phyloP scores from a whole-genome alignment of 345 rosid species.

The Aegle marmelos region DNA sequence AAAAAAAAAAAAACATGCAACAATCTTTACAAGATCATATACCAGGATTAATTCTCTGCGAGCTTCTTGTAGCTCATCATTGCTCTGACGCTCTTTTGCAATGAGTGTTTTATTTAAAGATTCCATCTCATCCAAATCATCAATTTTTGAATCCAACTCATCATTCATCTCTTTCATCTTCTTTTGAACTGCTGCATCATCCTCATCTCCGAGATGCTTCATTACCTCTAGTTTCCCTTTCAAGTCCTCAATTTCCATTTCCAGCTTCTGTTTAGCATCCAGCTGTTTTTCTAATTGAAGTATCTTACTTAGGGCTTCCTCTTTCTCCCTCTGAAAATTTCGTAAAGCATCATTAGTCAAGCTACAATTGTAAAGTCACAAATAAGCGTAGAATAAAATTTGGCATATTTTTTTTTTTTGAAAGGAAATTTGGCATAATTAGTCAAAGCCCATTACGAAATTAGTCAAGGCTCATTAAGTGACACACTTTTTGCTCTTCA shows the following conservation, averaged over 20 bases:
- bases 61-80: conserved; percentile 53
- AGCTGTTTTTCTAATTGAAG: conserved; percentile 64
- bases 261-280: conserved; percentile 70
- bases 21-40: not conserved
- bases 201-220: conserved; percentile 73
- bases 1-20: not conserved
- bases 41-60: conserved; percentile 41
- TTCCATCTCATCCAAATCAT: conserved; percentile 35
- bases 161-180: conserved; percentile 70
- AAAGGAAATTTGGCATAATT: too few species aligned
- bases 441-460: not conserved
- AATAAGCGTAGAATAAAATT: not conserved
- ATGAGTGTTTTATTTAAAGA: conserved; percentile 34
- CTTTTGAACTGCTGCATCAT: conserved; percentile 61
- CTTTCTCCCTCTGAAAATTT: conserved; percentile 71
- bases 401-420: too few species aligned
- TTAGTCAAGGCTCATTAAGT: not conserved
- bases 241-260: conserved; percentile 83
- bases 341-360: not conserved
- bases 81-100: conserved; percentile 51
- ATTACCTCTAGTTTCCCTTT: conserved; percentile 78
- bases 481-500: conserved; percentile 74
- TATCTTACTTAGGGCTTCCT: conserved; percentile 56
- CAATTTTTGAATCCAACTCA: conserved; percentile 50
- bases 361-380: not conserved